Evolutionary conservation across 257 asterid genomes (phyloP).

Genomic region (Nicotiana tabacum): DNA sequence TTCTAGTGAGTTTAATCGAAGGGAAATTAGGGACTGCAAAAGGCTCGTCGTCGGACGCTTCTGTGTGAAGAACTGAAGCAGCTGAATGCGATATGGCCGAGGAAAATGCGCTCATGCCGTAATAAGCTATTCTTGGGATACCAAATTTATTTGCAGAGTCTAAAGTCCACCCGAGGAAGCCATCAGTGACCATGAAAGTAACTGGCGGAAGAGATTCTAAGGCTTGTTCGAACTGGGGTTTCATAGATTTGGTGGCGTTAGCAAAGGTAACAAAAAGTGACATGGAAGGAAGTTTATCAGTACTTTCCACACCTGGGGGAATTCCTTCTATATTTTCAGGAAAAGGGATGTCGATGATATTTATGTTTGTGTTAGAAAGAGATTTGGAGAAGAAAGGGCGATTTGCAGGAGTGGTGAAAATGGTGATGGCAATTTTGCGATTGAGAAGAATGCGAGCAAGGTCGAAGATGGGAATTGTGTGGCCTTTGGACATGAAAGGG

Average conservation of each 20-base stretch:
- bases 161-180: slow-evolving; percentile 62
- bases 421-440: slow-evolving; percentile 35
- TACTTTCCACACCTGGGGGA: slow-evolving; percentile 49
- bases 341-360: slow-evolving; percentile 48
- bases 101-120: slow-evolving; percentile 41
- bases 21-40: slow-evolving; percentile 38
- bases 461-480: slow-evolving; percentile 65
- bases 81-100: background rate
- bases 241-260: slow-evolving; percentile 32
- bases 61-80: background rate
- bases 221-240: slow-evolving; percentile 44
- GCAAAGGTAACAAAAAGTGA: slow-evolving; percentile 43
- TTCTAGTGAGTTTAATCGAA: slow-evolving; percentile 43
- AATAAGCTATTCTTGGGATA: slow-evolving; percentile 44
- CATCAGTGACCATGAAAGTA: slow-evolving; percentile 53
- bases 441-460: slow-evolving; percentile 41
- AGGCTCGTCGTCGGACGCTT: slow-evolving; percentile 31
- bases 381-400: slow-evolving; percentile 40
- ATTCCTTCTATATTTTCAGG: slow-evolving; percentile 42
- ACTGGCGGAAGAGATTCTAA: slow-evolving; percentile 19
- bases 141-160: slow-evolving; percentile 37
- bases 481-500: slow-evolving; percentile 90
- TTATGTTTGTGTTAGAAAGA: slow-evolving; percentile 17
- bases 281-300: slow-evolving; percentile 58
- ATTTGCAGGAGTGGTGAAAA: slow-evolving; percentile 63